A percentile compares a stretch with the other conserved stretches of the same genome.
phyloP scores from a whole-genome alignment of 495 filamentous ascomycete species.

The Ramalina peruviana region DNA sequence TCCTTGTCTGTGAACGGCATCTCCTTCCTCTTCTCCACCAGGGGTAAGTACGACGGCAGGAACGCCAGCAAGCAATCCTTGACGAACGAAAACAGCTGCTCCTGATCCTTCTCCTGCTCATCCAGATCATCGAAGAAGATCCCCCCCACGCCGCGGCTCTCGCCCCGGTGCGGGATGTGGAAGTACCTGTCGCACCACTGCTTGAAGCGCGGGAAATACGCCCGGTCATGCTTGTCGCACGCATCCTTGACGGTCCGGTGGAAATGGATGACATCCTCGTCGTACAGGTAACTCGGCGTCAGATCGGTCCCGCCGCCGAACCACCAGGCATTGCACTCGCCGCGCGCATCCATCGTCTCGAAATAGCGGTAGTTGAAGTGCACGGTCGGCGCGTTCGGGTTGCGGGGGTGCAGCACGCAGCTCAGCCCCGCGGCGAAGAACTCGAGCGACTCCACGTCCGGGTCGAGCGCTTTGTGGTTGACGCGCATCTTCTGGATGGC shows the following conservation, averaged over 20 bases:
- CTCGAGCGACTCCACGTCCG: no score
- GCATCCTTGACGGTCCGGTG: slow-evolving; percentile 83
- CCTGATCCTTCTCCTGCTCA: slow-evolving; percentile 68
- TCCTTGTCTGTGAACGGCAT: slow-evolving; percentile 73
- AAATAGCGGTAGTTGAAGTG: slow-evolving; percentile 99
- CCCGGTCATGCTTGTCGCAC: slow-evolving; percentile 85
- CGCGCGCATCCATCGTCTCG: slow-evolving; percentile 58
- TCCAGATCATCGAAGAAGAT: slow-evolving; percentile 99
- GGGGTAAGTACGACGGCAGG: slow-evolving; percentile 81
- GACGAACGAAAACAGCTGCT: slow-evolving; percentile 84
- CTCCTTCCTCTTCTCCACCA: slow-evolving; percentile 75
- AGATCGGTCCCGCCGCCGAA: slow-evolving; percentile 93
- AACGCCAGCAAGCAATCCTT: slow-evolving; percentile 75
- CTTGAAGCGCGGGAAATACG: slow-evolving; percentile 92
- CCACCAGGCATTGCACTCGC: slow-evolving; percentile 78
- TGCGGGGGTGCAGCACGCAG: slow-evolving; percentile 80
- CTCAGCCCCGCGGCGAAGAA: slow-evolving; percentile 90
- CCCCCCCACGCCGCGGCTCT: slow-evolving; percentile 81
- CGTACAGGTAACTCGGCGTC: slow-evolving; percentile 87
- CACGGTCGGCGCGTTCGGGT: slow-evolving; percentile 94
- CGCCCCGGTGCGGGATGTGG: slow-evolving; percentile 75
- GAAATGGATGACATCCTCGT: slow-evolving; percentile 94
- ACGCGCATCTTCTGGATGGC: slow-evolving; percentile 92
- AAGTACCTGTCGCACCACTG: slow-evolving; percentile 99
- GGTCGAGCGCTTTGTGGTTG: no score